These are phyloP conservation scores for Leccinum boreale DNA, from an alignment of 768 basidiomycete species.

Conservation along the genomic window DNA sequence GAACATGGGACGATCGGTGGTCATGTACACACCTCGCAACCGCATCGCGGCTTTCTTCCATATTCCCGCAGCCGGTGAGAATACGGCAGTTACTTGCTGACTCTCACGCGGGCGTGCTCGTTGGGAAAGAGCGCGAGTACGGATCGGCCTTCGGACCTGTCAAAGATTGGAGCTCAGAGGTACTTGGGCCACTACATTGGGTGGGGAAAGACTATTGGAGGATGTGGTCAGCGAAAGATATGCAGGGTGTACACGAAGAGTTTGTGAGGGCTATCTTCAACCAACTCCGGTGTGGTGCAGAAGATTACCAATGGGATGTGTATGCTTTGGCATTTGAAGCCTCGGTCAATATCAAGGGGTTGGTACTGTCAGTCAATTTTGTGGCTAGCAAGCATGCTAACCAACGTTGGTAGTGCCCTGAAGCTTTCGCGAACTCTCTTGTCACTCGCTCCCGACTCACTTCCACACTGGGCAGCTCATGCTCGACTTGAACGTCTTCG, in stretches of 20 bases:
- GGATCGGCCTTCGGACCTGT: constrained; percentile 62
- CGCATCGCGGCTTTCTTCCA: constrained; percentile 41
- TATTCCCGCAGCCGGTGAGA: constrained; percentile 48
- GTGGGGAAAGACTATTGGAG: constrained; percentile 31
- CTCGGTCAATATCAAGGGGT: constrained; percentile 55
- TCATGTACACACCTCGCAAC: constrained; percentile 44
- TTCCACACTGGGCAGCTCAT: constrained; percentile 72
- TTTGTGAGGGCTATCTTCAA: constrained; percentile 58
- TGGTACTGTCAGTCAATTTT: constrained; percentile 25
- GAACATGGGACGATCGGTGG: constrained; percentile 71
- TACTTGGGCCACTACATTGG: constrained; percentile 54
- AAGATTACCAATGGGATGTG: constrained; percentile 63
- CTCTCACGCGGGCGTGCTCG: constrained; percentile 58
- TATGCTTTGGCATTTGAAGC: constrained; percentile 68
- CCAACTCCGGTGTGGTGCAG: constrained; percentile 46
- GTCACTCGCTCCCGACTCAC: constrained; percentile 51
- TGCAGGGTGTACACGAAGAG: constrained; percentile 45
- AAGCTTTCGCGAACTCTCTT: constrained; percentile 67
- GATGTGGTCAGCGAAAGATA: constrained; percentile 49
- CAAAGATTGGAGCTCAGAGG: constrained; percentile 58
- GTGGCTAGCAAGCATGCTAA: constrained; percentile 8
- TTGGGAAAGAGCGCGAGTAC: constrained; percentile 66
- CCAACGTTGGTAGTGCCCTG: constrained; percentile 46
- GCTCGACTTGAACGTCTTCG: constrained; percentile 69
- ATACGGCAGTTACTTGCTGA: constrained; percentile 44